Conservation (phyloP, 768 basidiomycete genomes). For the Xanthoconium purpureum region DNA sequence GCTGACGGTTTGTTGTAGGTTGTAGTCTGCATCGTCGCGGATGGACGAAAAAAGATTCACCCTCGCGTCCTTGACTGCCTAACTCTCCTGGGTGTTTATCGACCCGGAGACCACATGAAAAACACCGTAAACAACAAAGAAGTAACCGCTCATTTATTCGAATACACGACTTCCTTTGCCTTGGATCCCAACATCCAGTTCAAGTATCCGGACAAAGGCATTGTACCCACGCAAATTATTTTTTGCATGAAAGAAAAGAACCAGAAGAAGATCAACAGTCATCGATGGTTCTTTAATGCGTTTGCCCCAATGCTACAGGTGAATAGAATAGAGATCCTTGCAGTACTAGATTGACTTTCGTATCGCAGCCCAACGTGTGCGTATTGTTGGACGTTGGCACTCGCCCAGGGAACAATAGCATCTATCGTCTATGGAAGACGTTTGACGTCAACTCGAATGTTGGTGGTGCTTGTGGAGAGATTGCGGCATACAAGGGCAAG, state of each 20-base stretch:
- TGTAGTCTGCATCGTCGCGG: conserved; percentile 89
- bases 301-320: conserved; percentile 81
- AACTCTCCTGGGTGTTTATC: conserved; percentile 91
- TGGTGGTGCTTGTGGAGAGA: conserved; percentile 96
- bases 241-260: conserved; percentile 92
- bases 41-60: conserved; percentile 80
- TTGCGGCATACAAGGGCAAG: conserved; percentile 88
- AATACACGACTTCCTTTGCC: conserved; percentile 81
- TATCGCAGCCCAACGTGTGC: conserved; percentile 77
- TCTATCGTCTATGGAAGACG: conserved; percentile 95
- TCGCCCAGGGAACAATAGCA: conserved; percentile 79
- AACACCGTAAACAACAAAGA: conserved; percentile 70
- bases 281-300: conserved; percentile 97
- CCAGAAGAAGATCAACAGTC: conserved; percentile 95
- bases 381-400: conserved; percentile 94
- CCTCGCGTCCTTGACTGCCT: conserved; percentile 85
- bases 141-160: conserved; percentile 76
- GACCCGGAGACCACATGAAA: conserved; percentile 59
- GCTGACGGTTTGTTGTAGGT: conserved; percentile 45
- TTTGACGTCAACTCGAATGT: conserved; percentile 91
- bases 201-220: conserved; percentile 87
- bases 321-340: conserved; percentile 12
- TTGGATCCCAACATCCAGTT: conserved; percentile 79
- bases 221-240: conserved; percentile 92
- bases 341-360: neutral